Percentiles rank a stretch among this genome's conserved stretches.
phyloP scores from a whole-genome alignment of 2,329 filamentous ascomycete genomes.

The Elsinoe arachidis region DNA sequence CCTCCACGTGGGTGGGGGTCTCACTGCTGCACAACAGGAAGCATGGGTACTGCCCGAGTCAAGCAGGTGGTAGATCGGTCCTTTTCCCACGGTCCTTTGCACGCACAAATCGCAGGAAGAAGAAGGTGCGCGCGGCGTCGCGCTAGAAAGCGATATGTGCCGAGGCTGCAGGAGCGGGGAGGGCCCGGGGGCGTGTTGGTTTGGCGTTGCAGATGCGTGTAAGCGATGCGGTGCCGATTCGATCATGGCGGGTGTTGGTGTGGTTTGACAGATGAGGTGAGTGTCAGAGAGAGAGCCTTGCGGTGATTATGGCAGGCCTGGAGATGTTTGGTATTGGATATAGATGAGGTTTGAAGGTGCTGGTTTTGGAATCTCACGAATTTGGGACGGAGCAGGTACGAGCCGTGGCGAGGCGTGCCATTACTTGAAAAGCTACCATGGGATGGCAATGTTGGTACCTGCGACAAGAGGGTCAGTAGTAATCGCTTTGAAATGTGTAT shows the following conservation, averaged over 20 bases:
- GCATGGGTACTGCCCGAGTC: background rate
- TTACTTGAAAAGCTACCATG: background rate
- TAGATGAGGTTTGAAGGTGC: background rate
- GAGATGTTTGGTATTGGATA: background rate
- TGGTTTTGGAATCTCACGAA: too few relatives aligned
- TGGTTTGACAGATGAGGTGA: background rate
- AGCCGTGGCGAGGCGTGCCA: conserved; percentile 1
- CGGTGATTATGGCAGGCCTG: background rate
- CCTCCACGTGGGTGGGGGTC: background rate
- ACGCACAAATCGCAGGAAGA: background rate
- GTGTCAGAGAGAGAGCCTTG: background rate
- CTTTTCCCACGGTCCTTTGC: too few relatives aligned
- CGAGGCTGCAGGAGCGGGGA: background rate
- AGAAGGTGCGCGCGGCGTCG: background rate
- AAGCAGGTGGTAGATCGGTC: background rate
- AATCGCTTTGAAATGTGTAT: background rate
- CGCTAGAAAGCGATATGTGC: conserved; percentile 6
- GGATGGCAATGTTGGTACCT: background rate
- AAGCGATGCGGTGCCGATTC: background rate
- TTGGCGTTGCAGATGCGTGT: background rate
- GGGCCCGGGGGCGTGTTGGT: background rate
- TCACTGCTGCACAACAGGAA: too few relatives aligned
- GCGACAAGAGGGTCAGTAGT: background rate
- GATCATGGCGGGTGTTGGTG: background rate
- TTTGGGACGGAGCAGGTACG: background rate